A percentile compares a stretch with the other conserved stretches of the same genome.
Evolutionary conservation across 345 rosid genomes (phyloP).

Genomic region (Ceriops tagal): DNA sequence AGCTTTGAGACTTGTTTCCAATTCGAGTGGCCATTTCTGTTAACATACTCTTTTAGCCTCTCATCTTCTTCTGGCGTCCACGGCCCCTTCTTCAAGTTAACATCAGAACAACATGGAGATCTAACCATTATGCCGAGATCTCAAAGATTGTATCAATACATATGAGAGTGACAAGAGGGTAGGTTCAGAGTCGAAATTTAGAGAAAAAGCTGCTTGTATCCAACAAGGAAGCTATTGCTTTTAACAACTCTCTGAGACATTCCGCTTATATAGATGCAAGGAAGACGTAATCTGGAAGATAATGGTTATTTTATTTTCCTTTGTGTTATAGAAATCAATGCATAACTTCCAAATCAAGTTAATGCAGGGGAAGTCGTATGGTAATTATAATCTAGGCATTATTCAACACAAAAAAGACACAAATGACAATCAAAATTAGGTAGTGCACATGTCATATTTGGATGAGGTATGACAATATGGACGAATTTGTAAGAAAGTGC

Average conservation of each 20-base stretch:
- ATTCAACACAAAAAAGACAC: not conserved
- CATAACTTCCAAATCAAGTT: constrained; percentile 10
- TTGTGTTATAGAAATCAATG: not conserved
- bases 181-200: not conserved
- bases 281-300: constrained; percentile 20
- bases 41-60: constrained; percentile 4
- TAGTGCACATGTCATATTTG: constrained; percentile 6
- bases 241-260: not conserved
- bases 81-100: constrained; percentile 21
- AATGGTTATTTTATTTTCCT: constrained; percentile 14
- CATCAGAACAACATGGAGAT: constrained; percentile 6
- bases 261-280: constrained; percentile 25
- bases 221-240: not conserved
- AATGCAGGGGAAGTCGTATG: constrained; percentile 1
- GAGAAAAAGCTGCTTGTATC: not conserved
- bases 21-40: constrained; percentile 11
- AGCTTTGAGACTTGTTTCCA: constrained; percentile 16
- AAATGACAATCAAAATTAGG: constrained; percentile 19
- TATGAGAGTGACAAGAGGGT: no score
- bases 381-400: not conserved
- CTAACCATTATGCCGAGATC: constrained; percentile 11
- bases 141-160: no score
- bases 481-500: not conserved
- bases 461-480: not conserved
- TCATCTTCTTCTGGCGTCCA: constrained; percentile 24